Evolutionary conservation across 1,284 basidiomycete species (phyloP), one percentile per base, ranked within the genome.

Genomic region (Naganishia liquefaciens): DNA sequence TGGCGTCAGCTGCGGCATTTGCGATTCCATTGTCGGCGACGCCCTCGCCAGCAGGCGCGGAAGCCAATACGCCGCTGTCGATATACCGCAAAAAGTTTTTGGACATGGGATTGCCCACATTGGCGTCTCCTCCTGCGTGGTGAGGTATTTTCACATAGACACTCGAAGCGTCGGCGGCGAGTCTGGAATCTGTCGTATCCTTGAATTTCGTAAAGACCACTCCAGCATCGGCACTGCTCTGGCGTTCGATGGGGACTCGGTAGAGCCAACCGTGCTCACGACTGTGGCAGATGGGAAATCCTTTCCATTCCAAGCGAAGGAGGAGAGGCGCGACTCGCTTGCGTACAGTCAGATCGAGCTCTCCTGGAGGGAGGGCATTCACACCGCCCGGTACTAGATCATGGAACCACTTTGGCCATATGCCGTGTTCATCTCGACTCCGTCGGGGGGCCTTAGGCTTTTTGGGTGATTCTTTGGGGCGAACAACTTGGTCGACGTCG

Each of bases 401-500:
- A 91, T 90, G 95, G 76, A 93, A 99, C 95, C 96, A 99, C 74
- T 93, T 91, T 0, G 94, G 95, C 85, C 85, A 86, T 64, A 77
- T 75, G 46, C 73, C 76, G 23, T 68, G 61, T 3, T 51, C 43
- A 70, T 70, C 17, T 39, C 6, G 49, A 47, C 65, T 44, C n/a
- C 3, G 21, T 7, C 23, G 39, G 15, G 39, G 2, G 15, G 40
- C 13, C 3, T 27, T 27, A 17, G 39, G 39, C 6, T n/a, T 42
- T 37, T 30, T 46, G 15, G 55, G 17, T 5, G 28, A 6, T 21
- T 19, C 9, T 25, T 43, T 61, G 17, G 25, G 19, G 25, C 15
- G 19, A n/a, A 61, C 33, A 5, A 25, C 4, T 70, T 72, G 11
- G 75, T 72, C 27, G 23, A 33, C 23, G 30, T 60, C 46, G 15